A percentile compares a stretch with the other conserved stretches of the same genome.
These are phyloP conservation scores for Entoloma clypeatum DNA, from an alignment of 1,284 basidiomycete genomes.

Conservation along the genomic window DNA sequence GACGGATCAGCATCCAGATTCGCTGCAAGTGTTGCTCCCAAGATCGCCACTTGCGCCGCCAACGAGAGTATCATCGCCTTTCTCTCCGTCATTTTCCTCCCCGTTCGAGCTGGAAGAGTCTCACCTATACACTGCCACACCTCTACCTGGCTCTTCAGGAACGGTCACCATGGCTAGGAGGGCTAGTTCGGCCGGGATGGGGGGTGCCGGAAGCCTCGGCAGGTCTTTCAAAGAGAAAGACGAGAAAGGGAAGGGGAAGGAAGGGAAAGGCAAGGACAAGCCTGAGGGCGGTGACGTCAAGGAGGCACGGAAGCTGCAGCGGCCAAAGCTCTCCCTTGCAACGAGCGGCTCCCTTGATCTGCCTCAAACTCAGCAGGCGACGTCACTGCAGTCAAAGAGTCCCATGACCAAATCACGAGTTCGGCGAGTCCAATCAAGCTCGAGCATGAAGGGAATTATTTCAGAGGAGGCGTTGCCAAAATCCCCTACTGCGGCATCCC, in stretches of 20 bases:
- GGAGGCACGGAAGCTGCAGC: slow-evolving; percentile 15
- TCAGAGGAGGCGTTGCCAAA: slow-evolving; percentile 2
- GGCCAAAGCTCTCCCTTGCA: slow-evolving; percentile 25
- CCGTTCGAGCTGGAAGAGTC: slow-evolving; percentile 6
- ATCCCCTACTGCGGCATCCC: slow-evolving; percentile 11
- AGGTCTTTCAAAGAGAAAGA: slow-evolving; percentile 18
- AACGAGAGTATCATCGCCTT: slow-evolving; percentile 8
- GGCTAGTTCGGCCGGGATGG: slow-evolving; percentile 18
- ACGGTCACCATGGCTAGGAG: slow-evolving; percentile 13
- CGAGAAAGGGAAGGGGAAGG: slow-evolving; percentile 13
- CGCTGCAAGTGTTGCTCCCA: slow-evolving; percentile 4
- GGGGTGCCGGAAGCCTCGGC: slow-evolving; percentile 3
- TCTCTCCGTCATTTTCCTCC: slow-evolving; percentile 10
- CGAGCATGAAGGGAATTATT: slow-evolving; percentile 13
- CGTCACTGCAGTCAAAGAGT: slow-evolving; percentile 10
- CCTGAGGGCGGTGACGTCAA: slow-evolving; percentile 16
- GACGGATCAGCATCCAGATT: slow-evolving; percentile 15
- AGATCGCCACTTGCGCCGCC: slow-evolving; percentile 5
- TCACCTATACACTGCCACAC: not conserved
- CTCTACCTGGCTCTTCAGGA: slow-evolving; percentile 4
- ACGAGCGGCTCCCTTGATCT: slow-evolving; percentile 14
- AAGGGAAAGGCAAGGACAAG: slow-evolving; percentile 18
- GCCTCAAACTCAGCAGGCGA: slow-evolving; percentile 12
- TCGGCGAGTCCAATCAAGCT: slow-evolving; percentile 19
- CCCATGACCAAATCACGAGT: slow-evolving; percentile 9